Evolutionary conservation across 768 basidiomycete species (phyloP).

Genomic region (Termitomyces sp.): DNA sequence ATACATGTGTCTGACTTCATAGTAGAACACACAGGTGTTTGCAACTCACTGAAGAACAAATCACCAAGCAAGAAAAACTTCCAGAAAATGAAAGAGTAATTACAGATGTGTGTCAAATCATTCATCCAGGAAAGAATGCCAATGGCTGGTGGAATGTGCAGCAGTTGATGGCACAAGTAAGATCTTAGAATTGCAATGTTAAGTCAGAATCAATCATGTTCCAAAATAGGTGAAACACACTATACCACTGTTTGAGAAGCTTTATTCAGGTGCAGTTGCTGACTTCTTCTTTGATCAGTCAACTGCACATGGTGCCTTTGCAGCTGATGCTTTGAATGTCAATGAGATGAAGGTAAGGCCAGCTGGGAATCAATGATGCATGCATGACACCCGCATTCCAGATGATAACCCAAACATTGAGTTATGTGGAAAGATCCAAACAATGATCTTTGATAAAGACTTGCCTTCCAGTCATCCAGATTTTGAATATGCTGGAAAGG

Average conservation of each 20-base stretch:
- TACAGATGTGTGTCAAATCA: constrained; percentile 18
- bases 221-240: constrained; percentile 2
- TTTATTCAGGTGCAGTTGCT: constrained; percentile 12
- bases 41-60: neutral
- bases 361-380: neutral
- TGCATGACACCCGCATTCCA: neutral
- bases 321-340: constrained; percentile 16
- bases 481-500: constrained; percentile 8
- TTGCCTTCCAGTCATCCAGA: neutral
- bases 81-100: neutral
- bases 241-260: constrained; percentile 11
- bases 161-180: constrained; percentile 18
- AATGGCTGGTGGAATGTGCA: constrained; percentile 21
- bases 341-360: constrained; percentile 20
- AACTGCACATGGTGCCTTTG: constrained; percentile 18
- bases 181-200: neutral
- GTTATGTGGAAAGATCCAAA: neutral
- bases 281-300: constrained; percentile 15
- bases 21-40: neutral
- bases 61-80: neutral
- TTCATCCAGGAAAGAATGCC: constrained; percentile 20
- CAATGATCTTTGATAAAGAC: constrained; percentile 8
- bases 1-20: too few species aligned
- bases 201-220: neutral
- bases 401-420: neutral